These are phyloP conservation scores for Zychaea mexicana DNA, from an alignment of 371 early-diverging fungal genomes.

Conservation along the genomic window DNA sequence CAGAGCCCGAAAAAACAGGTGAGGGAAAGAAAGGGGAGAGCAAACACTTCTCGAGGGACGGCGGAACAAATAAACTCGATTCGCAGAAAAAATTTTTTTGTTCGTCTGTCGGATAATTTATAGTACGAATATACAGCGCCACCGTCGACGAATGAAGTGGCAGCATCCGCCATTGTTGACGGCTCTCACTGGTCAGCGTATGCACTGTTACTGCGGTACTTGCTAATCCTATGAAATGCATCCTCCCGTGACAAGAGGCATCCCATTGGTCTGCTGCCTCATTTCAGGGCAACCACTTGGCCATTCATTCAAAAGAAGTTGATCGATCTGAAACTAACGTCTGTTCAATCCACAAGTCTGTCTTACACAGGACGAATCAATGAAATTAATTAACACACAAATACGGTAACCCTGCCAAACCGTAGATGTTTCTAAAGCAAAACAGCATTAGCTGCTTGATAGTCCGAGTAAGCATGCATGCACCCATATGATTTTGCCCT, in stretches of 20 bases:
- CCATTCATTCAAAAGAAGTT: not conserved
- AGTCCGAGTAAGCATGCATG: too few species aligned
- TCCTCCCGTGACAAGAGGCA: too few species aligned
- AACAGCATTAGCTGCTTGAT: too few species aligned
- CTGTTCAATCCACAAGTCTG: not conserved
- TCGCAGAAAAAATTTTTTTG: not conserved
- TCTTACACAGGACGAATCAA: conserved; percentile 1
- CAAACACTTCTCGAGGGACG: not conserved
- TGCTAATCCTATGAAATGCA: too few species aligned
- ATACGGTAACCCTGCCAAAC: not conserved
- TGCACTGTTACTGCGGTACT: too few species aligned
- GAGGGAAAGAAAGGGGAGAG: conserved; percentile 7
- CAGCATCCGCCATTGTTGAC: conserved; percentile 1
- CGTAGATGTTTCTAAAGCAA: not conserved
- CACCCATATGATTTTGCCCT: not conserved
- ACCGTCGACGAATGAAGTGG: not conserved
- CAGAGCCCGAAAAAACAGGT: not conserved
- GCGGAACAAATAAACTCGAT: conserved; percentile 6
- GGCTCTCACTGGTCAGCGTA: not conserved
- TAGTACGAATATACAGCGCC: not conserved
- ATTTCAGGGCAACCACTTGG: too few species aligned
- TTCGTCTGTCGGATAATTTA: not conserved
- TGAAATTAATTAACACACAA: not conserved
- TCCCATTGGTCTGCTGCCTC: too few species aligned
- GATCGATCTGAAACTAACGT: too few species aligned